Percentiles rank a stretch among this genome's conserved stretches.
These are phyloP conservation scores for Aurantiochytrium sp. DNA, from an alignment of 108 stramenopile genomes.

Conservation along the genomic window DNA sequence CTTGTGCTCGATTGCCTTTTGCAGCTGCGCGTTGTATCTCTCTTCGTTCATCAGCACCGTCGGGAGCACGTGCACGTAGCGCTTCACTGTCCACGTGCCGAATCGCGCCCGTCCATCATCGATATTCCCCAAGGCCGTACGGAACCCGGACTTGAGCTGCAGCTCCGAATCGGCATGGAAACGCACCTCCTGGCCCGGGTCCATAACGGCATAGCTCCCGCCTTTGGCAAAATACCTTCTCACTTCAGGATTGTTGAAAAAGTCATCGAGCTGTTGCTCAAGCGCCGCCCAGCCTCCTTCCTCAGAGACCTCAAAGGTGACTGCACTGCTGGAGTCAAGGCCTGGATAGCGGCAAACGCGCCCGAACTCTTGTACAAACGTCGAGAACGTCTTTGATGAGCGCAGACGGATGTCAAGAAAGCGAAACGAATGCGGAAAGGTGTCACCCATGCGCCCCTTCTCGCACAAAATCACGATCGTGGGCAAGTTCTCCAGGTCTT, in stretches of 20 bases:
- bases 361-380: slow-evolving; percentile 15
- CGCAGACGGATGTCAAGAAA: slow-evolving; percentile 1
- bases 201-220: background rate
- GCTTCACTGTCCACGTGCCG: background rate
- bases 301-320: background rate
- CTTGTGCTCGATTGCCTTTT: background rate
- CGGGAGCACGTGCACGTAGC: background rate
- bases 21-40: background rate
- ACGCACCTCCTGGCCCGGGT: background rate
- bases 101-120: background rate
- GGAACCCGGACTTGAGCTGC: background rate
- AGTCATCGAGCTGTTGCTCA: background rate
- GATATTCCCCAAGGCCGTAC: background rate
- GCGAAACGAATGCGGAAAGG: slow-evolving; percentile 6
- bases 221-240: background rate
- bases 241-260: background rate
- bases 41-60: background rate
- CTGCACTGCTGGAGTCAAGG: background rate
- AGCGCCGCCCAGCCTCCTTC: background rate
- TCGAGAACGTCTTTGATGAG: background rate
- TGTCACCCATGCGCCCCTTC: slow-evolving; percentile 18
- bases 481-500: slow-evolving; percentile 17
- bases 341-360: slow-evolving; percentile 15
- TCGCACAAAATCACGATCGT: slow-evolving; percentile 14
- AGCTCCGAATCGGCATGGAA: background rate